Evolutionary conservation across 1,139 yeast species (phyloP), one percentile per base, ranked within the genome.

Genomic region (Meyerozyma athensensis): DNA sequence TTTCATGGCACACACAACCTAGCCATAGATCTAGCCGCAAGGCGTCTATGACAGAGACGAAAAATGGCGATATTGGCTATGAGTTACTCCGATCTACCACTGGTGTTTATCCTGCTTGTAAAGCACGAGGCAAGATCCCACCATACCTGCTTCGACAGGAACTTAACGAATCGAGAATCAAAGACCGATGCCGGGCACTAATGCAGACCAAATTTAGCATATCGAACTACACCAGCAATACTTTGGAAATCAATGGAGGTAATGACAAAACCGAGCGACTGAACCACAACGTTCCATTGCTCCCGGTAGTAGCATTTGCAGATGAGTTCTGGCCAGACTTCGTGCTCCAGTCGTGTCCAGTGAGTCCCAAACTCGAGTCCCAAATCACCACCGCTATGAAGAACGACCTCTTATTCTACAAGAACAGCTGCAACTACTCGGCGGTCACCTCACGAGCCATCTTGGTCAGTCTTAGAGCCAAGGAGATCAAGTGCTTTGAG

Each of bases 261-360:
- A 17, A 12, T 12, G 28, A 24, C 18, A 17, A 5, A 5, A 9
- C 14, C 6, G 28, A 13, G 17, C 28, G 28, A 4, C 4, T 21
- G 7, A 16, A 16, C 7, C 12, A 16, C 26, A 13, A 12, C 9
- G n/a, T 9, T 8, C 47, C 50, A n/a, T 48, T 72, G 30, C 57
- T 65, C 7, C 68, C 77, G 1, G 54, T 61, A 39, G 72, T 70
- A 4, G 80, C 80, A 5, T 76, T 69, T 45, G 56, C 69, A 4
- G 77, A 74, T 30, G 77, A 73, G 42, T 76, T 64, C 46, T 55
- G 79, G 36, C 76, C 80, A 0, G 81, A 75, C 45, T 76, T 70
- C 46, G 56, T 61, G 4, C 46, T 74, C 16, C 74, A 72, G 56
- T 65, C 77, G 20, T 74, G 79, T 48, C 74, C 49, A 3, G 47